Base-by-base conservation (phyloP, 108 stramenopile genomes). In the Discostella stelligeroides region DNA sequence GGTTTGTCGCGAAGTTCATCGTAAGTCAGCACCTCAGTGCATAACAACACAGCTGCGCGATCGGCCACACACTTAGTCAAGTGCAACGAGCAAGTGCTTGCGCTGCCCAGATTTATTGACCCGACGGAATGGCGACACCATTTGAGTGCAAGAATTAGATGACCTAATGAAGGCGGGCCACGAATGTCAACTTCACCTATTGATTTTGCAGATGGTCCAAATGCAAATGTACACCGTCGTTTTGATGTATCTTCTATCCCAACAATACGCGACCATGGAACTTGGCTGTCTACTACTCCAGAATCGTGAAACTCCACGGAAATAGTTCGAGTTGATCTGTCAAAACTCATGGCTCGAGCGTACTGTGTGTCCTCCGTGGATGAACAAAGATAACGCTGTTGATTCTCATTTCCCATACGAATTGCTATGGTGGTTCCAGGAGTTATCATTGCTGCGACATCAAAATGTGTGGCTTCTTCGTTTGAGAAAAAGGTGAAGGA, bases 171-270 rank as follows among this genome's bases (percentile, higher is more conserved):
- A 13, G 84, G 59, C 13, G 30, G 43, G 15, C 55, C 68, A 15
- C 39, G 54, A 14, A 38, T 24, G 14, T 76, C 74, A 21, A 79
- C 59, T 10, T 80, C 84, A 30, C 55, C 62, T 42, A 79, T 80
- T 2, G 80, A 72, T 25, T 88, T 84, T 38, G 84, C 73, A 12
- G 82, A 82, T 54, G 85, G 75, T 17, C 60, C 11, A 46, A 82
- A 81, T 39, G 66, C 38, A 14, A 84, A 50, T 13, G 80, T 38
- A 17, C 68, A 50, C 15, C 73, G 73, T 47, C 79, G 70, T 24
- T 76, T 71, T 8, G 75, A 60, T 23, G 48, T 60, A 57, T 90
- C 87, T 66, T 88, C 89, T 40, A 88, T 72, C 2, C 85, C 87
- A 24, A 76, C 79, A 18, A 63, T 65, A 74, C 40, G 83, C 63